Evolutionary conservation across 176 grass and related monocot genomes (phyloP).

Genomic region (Cenchrus fungigraminus): DNA sequence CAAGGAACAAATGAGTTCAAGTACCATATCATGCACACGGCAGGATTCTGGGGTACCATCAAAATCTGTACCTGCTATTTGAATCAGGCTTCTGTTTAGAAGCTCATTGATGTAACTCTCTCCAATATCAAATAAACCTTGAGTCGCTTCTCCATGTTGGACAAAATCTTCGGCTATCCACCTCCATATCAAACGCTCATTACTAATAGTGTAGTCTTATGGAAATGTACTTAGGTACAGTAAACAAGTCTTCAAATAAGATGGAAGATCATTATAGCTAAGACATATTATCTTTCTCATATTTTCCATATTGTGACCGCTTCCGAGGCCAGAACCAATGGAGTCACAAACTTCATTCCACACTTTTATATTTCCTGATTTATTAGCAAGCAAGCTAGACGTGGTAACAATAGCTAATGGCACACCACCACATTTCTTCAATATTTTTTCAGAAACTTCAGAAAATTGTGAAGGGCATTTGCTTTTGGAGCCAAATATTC

Average conservation of each 20-base stretch:
- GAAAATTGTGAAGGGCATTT: too few relatives aligned
- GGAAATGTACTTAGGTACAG: background rate
- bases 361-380: too few relatives aligned
- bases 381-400: too few relatives aligned
- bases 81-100: background rate
- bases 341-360: too few relatives aligned
- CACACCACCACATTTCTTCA: too few relatives aligned
- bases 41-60: background rate
- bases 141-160: background rate
- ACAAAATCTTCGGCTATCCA: constrained; percentile 1
- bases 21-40: background rate
- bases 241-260: background rate
- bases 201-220: background rate
- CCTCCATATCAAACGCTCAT: background rate
- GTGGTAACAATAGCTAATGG: too few relatives aligned
- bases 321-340: too few relatives aligned
- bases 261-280: background rate
- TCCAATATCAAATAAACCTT: background rate
- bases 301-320: too few relatives aligned
- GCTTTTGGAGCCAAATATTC: too few relatives aligned
- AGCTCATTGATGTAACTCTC: background rate
- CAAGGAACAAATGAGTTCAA: too few relatives aligned
- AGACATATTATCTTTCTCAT: background rate
- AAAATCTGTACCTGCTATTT: fast-evolving
- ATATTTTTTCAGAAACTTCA: too few relatives aligned